These are phyloP conservation scores for Claviceps arundinis DNA, from an alignment of 2,329 filamentous ascomycete genomes.

Conservation along the genomic window DNA sequence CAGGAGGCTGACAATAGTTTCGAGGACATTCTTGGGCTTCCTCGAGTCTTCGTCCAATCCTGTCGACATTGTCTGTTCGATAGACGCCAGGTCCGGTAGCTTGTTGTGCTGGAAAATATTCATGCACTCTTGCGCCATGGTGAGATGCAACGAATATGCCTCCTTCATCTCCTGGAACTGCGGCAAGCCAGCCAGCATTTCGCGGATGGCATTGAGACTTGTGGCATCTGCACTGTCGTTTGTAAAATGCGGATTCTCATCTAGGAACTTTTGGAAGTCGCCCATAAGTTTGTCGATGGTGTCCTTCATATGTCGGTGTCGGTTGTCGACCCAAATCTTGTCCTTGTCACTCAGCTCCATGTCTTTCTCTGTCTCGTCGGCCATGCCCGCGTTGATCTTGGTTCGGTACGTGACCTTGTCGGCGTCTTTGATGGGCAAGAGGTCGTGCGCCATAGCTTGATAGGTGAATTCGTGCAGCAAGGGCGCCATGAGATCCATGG, in stretches of 20 bases:
- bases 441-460: constrained; percentile 93
- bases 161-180: constrained; percentile 95
- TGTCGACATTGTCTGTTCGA: constrained; percentile 84
- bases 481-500: constrained; percentile 83
- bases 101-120: constrained; percentile 77
- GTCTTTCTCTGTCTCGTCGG: constrained; percentile 67
- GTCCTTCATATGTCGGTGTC: constrained; percentile 95
- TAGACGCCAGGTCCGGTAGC: constrained; percentile 70
- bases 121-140: constrained; percentile 97
- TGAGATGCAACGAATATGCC: constrained; percentile 84
- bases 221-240: constrained; percentile 52
- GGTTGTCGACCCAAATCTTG: constrained; percentile 87
- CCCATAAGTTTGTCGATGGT: constrained; percentile 86
- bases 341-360: constrained; percentile 87
- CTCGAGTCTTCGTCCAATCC: constrained; percentile 85
- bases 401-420: constrained; percentile 83
- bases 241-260: constrained; percentile 84
- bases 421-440: constrained; percentile 75
- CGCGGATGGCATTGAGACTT: constrained; percentile 81
- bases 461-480: constrained; percentile 95
- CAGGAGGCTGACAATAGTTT: constrained; percentile 73
- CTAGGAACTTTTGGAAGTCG: constrained; percentile 85
- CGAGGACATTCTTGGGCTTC: constrained; percentile 79
- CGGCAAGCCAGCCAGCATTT: constrained; percentile 89
- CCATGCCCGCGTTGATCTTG: constrained; percentile 58